Conservation (phyloP, 2,329 filamentous ascomycete species). For the Ceratocystis variospora region DNA sequence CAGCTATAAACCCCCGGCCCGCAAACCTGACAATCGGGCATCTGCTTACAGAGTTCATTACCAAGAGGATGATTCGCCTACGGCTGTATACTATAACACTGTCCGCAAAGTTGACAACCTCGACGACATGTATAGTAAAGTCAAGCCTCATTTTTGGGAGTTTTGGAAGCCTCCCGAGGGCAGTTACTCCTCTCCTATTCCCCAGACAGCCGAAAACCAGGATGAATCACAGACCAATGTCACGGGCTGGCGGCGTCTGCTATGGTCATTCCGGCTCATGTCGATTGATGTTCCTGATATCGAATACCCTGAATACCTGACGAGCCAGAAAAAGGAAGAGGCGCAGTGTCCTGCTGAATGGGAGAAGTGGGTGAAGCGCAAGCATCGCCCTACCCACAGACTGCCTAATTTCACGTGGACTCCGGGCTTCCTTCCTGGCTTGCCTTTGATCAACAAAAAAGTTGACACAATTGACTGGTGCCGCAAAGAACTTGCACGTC, state of each 20-base stretch:
- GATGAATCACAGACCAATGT: slow-evolving; percentile 28
- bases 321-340: slow-evolving; percentile 49
- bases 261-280: slow-evolving; percentile 14
- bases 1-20: not conserved
- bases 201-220: slow-evolving; percentile 39
- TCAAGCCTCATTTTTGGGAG: slow-evolving; percentile 42
- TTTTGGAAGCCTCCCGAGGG: slow-evolving; percentile 52
- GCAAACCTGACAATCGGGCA: not conserved
- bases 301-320: slow-evolving; percentile 50
- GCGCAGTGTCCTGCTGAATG: slow-evolving; percentile 46
- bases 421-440: slow-evolving; percentile 55
- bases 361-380: slow-evolving; percentile 68
- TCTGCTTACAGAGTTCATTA: slow-evolving; percentile 10
- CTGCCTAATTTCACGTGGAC: slow-evolving; percentile 46
- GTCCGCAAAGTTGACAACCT: slow-evolving; percentile 37
- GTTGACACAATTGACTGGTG: slow-evolving; percentile 93
- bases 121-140: slow-evolving; percentile 36
- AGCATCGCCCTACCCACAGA: slow-evolving; percentile 73
- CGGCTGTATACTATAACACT: slow-evolving; percentile 32
- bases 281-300: slow-evolving; percentile 29
- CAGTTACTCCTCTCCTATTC: slow-evolving; percentile 47
- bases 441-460: slow-evolving; percentile 75
- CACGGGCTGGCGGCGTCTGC: slow-evolving; percentile 31
- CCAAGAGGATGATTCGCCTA: slow-evolving; percentile 6
- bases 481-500: slow-evolving; percentile 66